Evolutionary conservation across 2,329 filamentous ascomycete genomes (phyloP).

Genomic region (Monilinia laxa): DNA sequence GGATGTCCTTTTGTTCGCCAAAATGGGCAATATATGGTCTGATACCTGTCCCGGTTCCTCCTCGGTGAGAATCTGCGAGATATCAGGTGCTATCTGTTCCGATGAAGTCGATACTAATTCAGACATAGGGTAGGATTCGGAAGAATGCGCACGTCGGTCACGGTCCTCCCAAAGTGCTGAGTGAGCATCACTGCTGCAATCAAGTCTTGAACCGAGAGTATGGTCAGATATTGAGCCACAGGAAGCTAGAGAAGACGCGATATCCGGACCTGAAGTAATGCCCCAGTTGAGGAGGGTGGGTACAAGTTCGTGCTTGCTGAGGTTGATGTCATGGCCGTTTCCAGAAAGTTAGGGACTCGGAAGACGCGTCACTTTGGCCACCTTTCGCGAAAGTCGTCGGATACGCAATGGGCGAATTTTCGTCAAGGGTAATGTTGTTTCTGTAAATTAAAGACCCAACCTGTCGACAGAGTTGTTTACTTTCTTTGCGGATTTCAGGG

Average conservation of each 20-base stretch:
- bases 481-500: background rate
- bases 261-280: too few relatives aligned
- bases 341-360: too few relatives aligned
- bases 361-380: too few relatives aligned
- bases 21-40: background rate
- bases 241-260: too few relatives aligned
- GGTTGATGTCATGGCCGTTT: too few relatives aligned
- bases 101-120: background rate
- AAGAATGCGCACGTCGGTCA: background rate
- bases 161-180: background rate
- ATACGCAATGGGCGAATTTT: too few relatives aligned
- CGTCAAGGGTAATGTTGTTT: too few relatives aligned
- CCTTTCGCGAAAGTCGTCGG: too few relatives aligned
- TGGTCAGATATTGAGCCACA: too few relatives aligned
- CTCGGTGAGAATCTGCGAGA: background rate
- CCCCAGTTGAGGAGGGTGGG: too few relatives aligned
- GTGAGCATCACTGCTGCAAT: background rate
- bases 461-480: background rate
- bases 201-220: background rate
- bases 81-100: background rate
- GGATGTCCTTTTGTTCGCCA: background rate
- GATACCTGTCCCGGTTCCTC: background rate
- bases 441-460: constrained; percentile 5
- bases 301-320: too few relatives aligned
- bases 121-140: background rate